These are phyloP conservation scores for Boletus reticuloceps DNA, from an alignment of 768 basidiomycete species.

Conservation along the genomic window DNA sequence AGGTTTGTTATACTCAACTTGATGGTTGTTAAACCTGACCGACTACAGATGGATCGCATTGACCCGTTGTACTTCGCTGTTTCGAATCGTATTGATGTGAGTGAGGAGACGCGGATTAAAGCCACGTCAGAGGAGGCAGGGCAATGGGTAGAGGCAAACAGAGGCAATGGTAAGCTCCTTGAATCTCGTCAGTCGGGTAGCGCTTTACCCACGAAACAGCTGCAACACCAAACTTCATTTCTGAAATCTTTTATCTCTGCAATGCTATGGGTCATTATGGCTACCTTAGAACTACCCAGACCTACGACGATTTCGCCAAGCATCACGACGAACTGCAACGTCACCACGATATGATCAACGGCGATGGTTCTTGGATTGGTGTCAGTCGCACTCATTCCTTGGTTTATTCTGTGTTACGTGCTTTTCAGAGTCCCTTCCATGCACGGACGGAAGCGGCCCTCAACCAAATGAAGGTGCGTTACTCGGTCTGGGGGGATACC, in stretches of 20 bases:
- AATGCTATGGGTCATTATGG: conserved; percentile 90
- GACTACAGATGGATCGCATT: conserved; percentile 79
- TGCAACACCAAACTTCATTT: conserved; percentile 86
- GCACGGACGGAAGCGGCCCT: conserved; percentile 76
- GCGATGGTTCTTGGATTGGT: conserved; percentile 79
- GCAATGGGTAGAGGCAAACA: conserved; percentile 61
- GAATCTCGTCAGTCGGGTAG: background rate
- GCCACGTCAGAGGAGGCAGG: conserved; percentile 86
- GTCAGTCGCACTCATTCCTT: conserved; percentile 42
- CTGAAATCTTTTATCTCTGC: conserved; percentile 89
- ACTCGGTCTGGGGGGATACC: background rate
- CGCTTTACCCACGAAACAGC: conserved; percentile 34
- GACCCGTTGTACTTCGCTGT: conserved; percentile 79
- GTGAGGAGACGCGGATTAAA: conserved; percentile 91
- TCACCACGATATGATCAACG: conserved; percentile 71
- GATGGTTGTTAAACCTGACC: conserved; percentile 2
- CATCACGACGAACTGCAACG: conserved; percentile 75
- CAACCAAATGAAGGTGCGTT: conserved; percentile 65
- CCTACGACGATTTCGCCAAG: conserved; percentile 68
- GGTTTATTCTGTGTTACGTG: background rate
- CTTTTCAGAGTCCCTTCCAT: conserved; percentile 61
- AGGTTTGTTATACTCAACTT: conserved; percentile 45
- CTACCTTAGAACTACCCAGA: conserved; percentile 75
- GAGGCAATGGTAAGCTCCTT: conserved; percentile 39
- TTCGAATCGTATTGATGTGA: conserved; percentile 69